Percentiles rank a stretch among this genome's conserved stretches.
phyloP scores from a whole-genome alignment of 208 protist species.

The Leishmania tarentolae region DNA sequence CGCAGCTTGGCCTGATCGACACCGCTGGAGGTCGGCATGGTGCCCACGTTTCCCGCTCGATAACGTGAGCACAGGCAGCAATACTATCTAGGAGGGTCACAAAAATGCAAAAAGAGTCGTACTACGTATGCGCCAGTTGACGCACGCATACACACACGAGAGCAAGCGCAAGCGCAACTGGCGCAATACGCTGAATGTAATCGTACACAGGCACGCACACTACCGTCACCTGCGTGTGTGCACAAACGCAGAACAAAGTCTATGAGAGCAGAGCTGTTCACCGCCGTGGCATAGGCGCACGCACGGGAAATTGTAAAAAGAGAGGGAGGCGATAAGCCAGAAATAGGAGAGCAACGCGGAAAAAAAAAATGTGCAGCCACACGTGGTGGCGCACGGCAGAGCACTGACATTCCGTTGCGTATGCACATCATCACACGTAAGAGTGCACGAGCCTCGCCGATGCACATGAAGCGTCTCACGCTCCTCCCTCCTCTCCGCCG shows the following conservation, averaged over 20 bases:
- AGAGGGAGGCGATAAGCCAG: background rate
- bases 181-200: background rate
- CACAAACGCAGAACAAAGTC: background rate
- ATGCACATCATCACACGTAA: background rate
- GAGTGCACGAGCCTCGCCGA: background rate
- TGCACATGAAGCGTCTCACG: background rate
- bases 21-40: slow-evolving; percentile 26
- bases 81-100: background rate
- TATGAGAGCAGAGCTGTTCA: background rate
- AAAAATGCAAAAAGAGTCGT: background rate
- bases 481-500: background rate
- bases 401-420: background rate
- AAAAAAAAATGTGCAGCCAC: background rate
- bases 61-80: background rate
- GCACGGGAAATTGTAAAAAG: background rate
- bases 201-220: background rate
- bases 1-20: slow-evolving; percentile 29
- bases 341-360: background rate
- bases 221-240: background rate
- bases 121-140: background rate
- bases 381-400: background rate
- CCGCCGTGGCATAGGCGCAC: background rate
- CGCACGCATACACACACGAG: background rate
- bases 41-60: background rate
- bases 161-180: background rate